Evolutionary conservation across 2,329 filamentous ascomycete genomes (phyloP), one percentile per base, ranked within the genome.

Genomic region (Ceratocystis destructans): DNA sequence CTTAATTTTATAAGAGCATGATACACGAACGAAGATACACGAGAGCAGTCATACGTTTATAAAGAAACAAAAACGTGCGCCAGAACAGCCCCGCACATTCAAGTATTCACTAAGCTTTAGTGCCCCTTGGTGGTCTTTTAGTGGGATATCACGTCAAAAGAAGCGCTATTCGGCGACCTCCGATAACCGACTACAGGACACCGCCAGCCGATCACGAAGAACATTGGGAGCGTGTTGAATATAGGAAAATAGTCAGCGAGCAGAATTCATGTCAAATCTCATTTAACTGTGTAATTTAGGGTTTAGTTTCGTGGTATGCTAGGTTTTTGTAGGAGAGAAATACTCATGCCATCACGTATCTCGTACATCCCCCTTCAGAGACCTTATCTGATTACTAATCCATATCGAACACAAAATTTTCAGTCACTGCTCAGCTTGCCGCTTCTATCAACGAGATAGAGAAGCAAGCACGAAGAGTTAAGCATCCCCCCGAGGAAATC

Each of bases 111-210:
- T n/a, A 31, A 17, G 28, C 5, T 59, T 59, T 59, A 59, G 55
- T 25, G 55, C 55, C 28, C 17, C 5, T 59, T 25, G 5, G 31
- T 5, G 2, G 31, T n/a, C 28, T 37, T 66, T 66, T 65, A 45
- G 59, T 22, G 64, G 41, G 25, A 10, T 41, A 31, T 22, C 25
- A 10, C 22, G 25, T 17, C 6, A 33, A 31, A n/a, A 59, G 5
- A 20, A 50, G 57, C 67, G 64, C 67, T 59, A 44, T 50, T 31
- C 69, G 69, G 69, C 69, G 68, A 67, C 67, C 59, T 69, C 68
- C 69, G 69, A 45, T 37, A 53, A 20, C 44, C n/a, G 1, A 4
- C 15, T n/a, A 17, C 22, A 33, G 25, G 55, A 31, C 28, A 33
- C 28, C 17, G 17, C 28, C 17, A 25, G 55, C 55, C 12, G 4